Evolutionary conservation across 2,329 filamentous ascomycete genomes (phyloP), one percentile per base, ranked within the genome.

Genomic region (Ascochyta rabiei): DNA sequence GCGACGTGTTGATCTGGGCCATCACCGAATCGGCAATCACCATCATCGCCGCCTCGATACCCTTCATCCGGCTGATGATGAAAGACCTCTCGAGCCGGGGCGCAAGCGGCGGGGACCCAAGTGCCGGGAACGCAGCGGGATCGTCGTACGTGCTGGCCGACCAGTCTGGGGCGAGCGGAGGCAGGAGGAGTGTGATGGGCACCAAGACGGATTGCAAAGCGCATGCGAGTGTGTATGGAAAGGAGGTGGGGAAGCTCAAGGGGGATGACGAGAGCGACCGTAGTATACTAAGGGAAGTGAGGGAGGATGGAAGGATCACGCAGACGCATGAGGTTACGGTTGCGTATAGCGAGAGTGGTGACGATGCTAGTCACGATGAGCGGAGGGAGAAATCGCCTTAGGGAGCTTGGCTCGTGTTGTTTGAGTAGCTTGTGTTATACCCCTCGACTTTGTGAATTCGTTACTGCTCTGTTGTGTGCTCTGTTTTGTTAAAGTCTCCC

Each of bases 1-100:
- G 37, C 4, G 38, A 48, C 9, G 34, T 40, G 37, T 26, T 59
- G 23, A 68, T 70, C 40, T 72, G 66, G 68, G 57, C 61, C 10
- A 53, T 60, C 4, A 60, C 62, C 15, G 70, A 74, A 53, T 60
- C 67, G 15, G 56, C 66, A 2, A 42, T 69, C 2, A 72, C 68
- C 8, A 71, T 71, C 34, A 53, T 71, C 12, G 67, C 68, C 9
- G 58, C 60, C 10, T 72, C 63, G 1, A 64, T 71, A 6, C 68
- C 69, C 6, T 62, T 62, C 34, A 60, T 69, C 6, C 66, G 70
- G 6, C 57, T 65, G 8, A 59, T 73, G 16, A 44, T 70, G 37
- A 54, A 53, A 24, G 28, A 56, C 23, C 43, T 48, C 21, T 34
- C 47, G 1, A 44, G 16, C n/a, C 16, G 24, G 26, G 40, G 37